A percentile compares a stretch with the other conserved stretches of the same genome.
phyloP scores from a whole-genome alignment of 495 filamentous ascomycete species.

The Tricharina praecox region DNA sequence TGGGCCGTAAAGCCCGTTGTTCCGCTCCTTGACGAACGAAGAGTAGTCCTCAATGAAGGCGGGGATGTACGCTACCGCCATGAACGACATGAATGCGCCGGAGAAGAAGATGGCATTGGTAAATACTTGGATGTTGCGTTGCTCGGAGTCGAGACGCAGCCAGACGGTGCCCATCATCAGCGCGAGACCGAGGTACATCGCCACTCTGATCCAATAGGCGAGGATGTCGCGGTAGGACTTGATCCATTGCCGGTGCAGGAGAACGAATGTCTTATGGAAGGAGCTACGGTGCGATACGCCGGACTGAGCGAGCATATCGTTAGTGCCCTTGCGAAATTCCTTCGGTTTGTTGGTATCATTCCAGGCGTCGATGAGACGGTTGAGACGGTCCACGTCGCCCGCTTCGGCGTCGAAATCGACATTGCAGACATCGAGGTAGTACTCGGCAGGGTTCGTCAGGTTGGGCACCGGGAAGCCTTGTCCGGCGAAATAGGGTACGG shows the following conservation, averaged over 20 bases:
- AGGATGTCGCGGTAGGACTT: slow-evolving; percentile 69
- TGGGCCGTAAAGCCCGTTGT: slow-evolving; percentile 62
- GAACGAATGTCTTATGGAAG: slow-evolving; percentile 26
- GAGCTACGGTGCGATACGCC: not conserved
- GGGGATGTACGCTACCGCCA: slow-evolving; percentile 73
- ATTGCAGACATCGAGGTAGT: slow-evolving; percentile 56
- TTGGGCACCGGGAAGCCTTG: slow-evolving; percentile 43
- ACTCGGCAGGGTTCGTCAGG: slow-evolving; percentile 63
- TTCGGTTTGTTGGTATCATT: slow-evolving; percentile 3
- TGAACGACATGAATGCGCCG: slow-evolving; percentile 77
- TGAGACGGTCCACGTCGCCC: slow-evolving; percentile 23
- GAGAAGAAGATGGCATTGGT: slow-evolving; percentile 74
- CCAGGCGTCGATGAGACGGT: slow-evolving; percentile 33
- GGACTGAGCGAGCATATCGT: not conserved
- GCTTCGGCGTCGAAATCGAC: slow-evolving; percentile 46
- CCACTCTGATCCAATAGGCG: slow-evolving; percentile 62
- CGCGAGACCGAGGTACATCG: slow-evolving; percentile 68
- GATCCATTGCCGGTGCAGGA: slow-evolving; percentile 57
- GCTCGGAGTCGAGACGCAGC: slow-evolving; percentile 46
- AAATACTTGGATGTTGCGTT: slow-evolving; percentile 56
- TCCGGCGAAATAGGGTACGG: slow-evolving; percentile 41
- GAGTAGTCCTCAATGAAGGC: slow-evolving; percentile 64
- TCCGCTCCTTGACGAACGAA: slow-evolving; percentile 59
- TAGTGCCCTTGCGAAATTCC: not conserved
- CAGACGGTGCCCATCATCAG: slow-evolving; percentile 83